These are phyloP conservation scores for Lycium barbarum DNA, from an alignment of 257 asterid species.

Conservation along the genomic window DNA sequence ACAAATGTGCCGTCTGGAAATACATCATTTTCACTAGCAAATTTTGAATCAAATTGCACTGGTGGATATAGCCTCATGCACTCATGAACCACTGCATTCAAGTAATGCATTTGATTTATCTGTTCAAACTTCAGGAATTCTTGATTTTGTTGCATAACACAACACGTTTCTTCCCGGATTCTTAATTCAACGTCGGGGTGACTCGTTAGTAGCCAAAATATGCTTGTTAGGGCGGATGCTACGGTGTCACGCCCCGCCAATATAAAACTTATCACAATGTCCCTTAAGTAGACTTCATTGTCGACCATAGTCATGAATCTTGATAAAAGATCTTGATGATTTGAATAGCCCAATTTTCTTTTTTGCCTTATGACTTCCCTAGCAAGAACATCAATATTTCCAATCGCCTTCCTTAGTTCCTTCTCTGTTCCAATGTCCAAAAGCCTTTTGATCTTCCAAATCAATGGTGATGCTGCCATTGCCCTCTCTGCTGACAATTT, in stretches of 20 bases:
- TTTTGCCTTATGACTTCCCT: conserved; percentile 46
- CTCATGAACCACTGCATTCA: conserved; percentile 48
- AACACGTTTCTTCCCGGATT: conserved; percentile 40
- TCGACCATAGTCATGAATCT: conserved; percentile 41
- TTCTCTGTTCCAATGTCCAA: conserved; percentile 46
- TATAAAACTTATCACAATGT: conserved; percentile 49
- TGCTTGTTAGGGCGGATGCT: conserved; percentile 45
- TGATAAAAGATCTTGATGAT: conserved; percentile 46
- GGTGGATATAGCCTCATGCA: conserved; percentile 56
- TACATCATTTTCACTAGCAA: conserved; percentile 38
- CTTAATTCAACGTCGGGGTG: conserved; percentile 40
- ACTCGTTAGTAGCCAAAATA: conserved; percentile 44
- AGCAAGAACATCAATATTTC: conserved; percentile 39
- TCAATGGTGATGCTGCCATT: conserved; percentile 44
- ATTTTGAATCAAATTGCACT: conserved; percentile 53
- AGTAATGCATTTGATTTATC: conserved; percentile 37
- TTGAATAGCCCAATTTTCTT: conserved; percentile 37
- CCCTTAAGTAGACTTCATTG: conserved; percentile 48
- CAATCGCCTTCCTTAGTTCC: conserved; percentile 38
- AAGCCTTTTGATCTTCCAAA: conserved; percentile 48
- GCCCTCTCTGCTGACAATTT: conserved; percentile 57
- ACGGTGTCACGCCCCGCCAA: conserved; percentile 56
- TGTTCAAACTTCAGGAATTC: conserved; percentile 26
- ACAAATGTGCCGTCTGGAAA: conserved; percentile 47
- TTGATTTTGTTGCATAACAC: conserved; percentile 27